Base-by-base conservation (phyloP, 2,329 filamentous ascomycete species). In the Cercospora sojina region DNA sequence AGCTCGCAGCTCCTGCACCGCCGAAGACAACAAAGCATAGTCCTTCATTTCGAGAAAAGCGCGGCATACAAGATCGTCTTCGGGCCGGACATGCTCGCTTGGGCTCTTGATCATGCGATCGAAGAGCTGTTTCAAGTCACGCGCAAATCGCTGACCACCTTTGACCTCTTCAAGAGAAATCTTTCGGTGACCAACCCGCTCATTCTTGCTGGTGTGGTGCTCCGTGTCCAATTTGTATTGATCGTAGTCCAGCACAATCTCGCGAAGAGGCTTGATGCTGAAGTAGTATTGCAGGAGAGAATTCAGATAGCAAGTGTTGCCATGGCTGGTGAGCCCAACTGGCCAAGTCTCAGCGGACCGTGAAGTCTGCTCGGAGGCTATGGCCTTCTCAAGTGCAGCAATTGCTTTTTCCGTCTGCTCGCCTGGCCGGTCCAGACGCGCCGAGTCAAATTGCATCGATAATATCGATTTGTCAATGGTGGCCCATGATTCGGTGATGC, bases 261-360 rank as follows among this genome's bases (percentile, higher is more conserved):
- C 86, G 59, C 94, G 87, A 31, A 98, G 83, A 2, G 91, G 88
- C 68, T 88, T 90, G 64, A 98, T 87, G 0, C 93, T 96, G 77
- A 96, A 97, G 71, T 97, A 90, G 76, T 96, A 98, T 74, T 99
- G 95, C 9, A 99, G 83, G 58, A 99, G 86, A 79, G 94, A 98
- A 82, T 99, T 99, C 63, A 99, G 84, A 74, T 99, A 99, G 78
- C 95, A 99, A 0, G 96, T 99, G 75, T 99, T 99, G 66, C 95
- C 93, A 65, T 98, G 96, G 73, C 98, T 99, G 69, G 89, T 86
- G 5, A 98, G 84, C 0, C 95, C 95, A 23, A 96, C 91, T 0
- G 95, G 95, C 78, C 91, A 88, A 7, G 66, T 74, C 18, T 71
- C 74, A 1, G 72, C 69, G 3, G 72, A 51, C 31, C 72, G 70